Percentiles rank a stretch among this genome's conserved stretches.
Evolutionary conservation across 179 eudicot species (phyloP).

Genomic region (Silene coronaria): DNA sequence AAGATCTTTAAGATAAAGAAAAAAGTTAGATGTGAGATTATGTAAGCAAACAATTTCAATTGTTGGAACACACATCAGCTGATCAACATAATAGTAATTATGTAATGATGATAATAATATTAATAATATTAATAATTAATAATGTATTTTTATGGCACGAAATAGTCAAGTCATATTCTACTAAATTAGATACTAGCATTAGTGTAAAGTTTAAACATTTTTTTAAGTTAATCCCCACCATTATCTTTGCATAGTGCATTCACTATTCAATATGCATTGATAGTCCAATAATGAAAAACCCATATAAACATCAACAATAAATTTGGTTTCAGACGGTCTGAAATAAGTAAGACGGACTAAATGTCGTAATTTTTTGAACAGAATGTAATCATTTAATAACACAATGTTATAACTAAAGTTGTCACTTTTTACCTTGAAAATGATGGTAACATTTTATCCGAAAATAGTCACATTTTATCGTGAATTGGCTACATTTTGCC

Average conservation of each 20-base stretch:
- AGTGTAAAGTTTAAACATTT: constrained; percentile 21
- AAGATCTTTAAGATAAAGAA: background rate
- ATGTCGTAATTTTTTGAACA: no score
- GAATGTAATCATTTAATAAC: no score
- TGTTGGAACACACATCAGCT: constrained; percentile 29
- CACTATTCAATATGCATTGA: constrained; percentile 11
- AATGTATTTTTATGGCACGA: constrained; percentile 7
- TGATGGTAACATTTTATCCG: no score
- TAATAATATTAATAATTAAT: background rate
- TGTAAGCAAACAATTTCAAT: constrained; percentile 11
- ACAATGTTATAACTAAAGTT: no score
- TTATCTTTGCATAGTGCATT: constrained; percentile 23
- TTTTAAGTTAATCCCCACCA: constrained; percentile 19
- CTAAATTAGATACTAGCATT: constrained; percentile 16
- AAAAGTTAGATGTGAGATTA: constrained; percentile 19
- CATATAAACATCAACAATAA: no score
- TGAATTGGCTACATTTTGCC: no score
- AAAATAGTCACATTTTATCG: no score
- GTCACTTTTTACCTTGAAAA: no score
- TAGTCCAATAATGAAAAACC: constrained; percentile 26
- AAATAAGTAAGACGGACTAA: no score
- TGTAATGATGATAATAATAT: background rate
- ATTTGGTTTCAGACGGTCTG: no score
- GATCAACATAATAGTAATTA: background rate
- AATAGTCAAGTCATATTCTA: constrained; percentile 21